Percentiles rank a stretch among this genome's conserved stretches.
Evolutionary conservation across 805 yeast genomes (phyloP).

Genomic region (Wickerhamiella domercqiae): DNA sequence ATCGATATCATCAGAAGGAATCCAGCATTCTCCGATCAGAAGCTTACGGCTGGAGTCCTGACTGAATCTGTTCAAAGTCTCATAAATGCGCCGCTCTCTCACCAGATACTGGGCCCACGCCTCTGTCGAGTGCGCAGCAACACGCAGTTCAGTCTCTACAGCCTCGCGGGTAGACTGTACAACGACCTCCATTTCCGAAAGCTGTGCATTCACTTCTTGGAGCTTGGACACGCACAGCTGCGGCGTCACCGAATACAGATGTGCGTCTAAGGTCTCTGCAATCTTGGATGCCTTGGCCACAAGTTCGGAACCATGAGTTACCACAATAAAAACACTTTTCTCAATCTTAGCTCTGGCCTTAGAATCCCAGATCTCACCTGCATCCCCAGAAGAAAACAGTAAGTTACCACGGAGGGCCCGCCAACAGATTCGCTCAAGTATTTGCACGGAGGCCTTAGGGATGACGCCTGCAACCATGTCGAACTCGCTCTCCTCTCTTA

Average conservation of each 20-base stretch:
- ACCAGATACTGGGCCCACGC: constrained; percentile 56
- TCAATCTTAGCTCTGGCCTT: constrained; percentile 40
- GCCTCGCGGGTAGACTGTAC: constrained; percentile 51
- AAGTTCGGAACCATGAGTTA: constrained; percentile 77
- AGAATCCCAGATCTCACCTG: constrained; percentile 53
- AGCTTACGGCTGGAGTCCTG: constrained; percentile 75
- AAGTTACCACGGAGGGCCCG: constrained; percentile 87
- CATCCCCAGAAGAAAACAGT: constrained; percentile 57
- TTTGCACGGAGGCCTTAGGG: constrained; percentile 48
- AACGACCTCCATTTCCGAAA: constrained; percentile 45
- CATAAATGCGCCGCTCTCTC: constrained; percentile 72
- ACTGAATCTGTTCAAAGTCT: constrained; percentile 62
- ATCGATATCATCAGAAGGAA: constrained; percentile 63
- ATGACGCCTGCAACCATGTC: constrained; percentile 65
- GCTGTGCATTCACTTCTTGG: constrained; percentile 30
- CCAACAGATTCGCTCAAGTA: constrained; percentile 76
- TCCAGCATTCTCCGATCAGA: constrained; percentile 92
- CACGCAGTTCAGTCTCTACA: constrained; percentile 59
- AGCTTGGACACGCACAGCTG: constrained; percentile 23
- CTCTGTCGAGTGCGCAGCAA: constrained; percentile 58
- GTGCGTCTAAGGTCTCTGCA: constrained; percentile 81
- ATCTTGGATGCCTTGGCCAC: constrained; percentile 61
- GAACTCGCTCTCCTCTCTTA: constrained; percentile 8
- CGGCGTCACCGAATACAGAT: constrained; percentile 44
- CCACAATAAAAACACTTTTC: constrained; percentile 74